Base-by-base conservation (phyloP, 148 eudicot species). In the Silene uniflora region DNA sequence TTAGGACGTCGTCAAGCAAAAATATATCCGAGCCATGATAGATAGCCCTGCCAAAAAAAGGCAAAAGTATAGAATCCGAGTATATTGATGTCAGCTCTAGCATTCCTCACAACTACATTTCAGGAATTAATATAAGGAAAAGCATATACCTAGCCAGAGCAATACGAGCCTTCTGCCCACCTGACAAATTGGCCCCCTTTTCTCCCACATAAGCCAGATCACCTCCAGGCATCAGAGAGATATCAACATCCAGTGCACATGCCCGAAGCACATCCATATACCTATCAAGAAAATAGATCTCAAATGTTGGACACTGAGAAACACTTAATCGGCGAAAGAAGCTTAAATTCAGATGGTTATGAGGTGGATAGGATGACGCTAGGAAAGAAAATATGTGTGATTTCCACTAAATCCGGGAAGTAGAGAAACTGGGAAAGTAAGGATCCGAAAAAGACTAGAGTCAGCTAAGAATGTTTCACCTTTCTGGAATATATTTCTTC, bases 141-240 rank as follows among this genome's bases (percentile, higher is more conserved):
- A 47, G 7, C 55, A 66, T 27, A 42, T 55, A 85, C 98, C 98
- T 94, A 76, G 97, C 97, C 56, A 94, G 88, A 44, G 97, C 98
- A 79, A 94, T 85, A 77, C 98, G 98, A 79, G 97, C 93, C 82
- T 88, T 89, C 81, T 91, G 98, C 72, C 98, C 98, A 82, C 97
- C 98, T 69, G 98, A 94, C 79, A 94, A 81, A 76, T 94, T 94
- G 67, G 85, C 68, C 75, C 98, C 98, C 80, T 89, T 91, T 80
- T 94, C 98, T 66, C 97, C 97, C 67, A 94, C 81, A 76, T 78
- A 83, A 75, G 92, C 83, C 93, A 89, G 85, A 73, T 94, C 98
- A 78, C 96, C 97, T 73, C 93, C 91, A 75, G 82, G 80, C 96
- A 91, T 91, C 42, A 75, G 80, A 61, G 95, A 89, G 78, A 94